These are phyloP conservation scores for Russula griseocarnosa DNA, from an alignment of 768 basidiomycete genomes.

Conservation along the genomic window DNA sequence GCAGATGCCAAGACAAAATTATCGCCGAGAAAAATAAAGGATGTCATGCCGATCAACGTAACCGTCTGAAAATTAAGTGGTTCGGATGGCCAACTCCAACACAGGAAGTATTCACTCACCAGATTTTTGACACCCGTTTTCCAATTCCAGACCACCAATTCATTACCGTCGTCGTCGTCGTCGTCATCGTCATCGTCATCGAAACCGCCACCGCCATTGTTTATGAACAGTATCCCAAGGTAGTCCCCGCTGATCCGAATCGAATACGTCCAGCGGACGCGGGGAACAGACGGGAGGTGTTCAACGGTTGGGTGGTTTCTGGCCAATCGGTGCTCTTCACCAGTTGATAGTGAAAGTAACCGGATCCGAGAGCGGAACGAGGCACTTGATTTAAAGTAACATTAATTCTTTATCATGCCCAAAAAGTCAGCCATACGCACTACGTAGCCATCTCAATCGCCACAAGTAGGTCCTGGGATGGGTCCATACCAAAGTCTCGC, in stretches of 20 bases:
- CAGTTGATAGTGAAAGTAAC: slow-evolving; percentile 16
- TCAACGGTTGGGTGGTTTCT: slow-evolving; percentile 15
- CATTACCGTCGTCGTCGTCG: background rate
- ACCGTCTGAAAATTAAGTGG: slow-evolving; percentile 5
- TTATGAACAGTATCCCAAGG: slow-evolving; percentile 19
- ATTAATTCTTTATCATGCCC: background rate
- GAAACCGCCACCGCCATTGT: background rate
- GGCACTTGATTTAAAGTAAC: slow-evolving; percentile 3
- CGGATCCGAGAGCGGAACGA: slow-evolving; percentile 11
- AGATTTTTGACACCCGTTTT: slow-evolving; percentile 19
- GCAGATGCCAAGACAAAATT: slow-evolving; percentile 16
- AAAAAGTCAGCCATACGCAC: slow-evolving; percentile 31
- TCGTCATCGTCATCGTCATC: background rate
- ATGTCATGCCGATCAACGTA: background rate
- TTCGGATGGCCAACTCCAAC: background rate
- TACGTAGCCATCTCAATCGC: slow-evolving; percentile 25
- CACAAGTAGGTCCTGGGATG: slow-evolving; percentile 26
- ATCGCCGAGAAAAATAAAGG: slow-evolving; percentile 22
- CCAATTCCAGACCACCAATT: slow-evolving; percentile 27
- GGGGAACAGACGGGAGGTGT: background rate
- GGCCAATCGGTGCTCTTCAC: slow-evolving; percentile 18
- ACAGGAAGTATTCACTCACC: slow-evolving; percentile 5
- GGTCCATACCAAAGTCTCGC: slow-evolving; percentile 28
- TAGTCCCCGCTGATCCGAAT: slow-evolving; percentile 24
- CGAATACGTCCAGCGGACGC: slow-evolving; percentile 13